A percentile compares a stretch with the other conserved stretches of the same genome.
phyloP scores from a whole-genome alignment of 257 asterid genomes.

The Linaria vulgaris region DNA sequence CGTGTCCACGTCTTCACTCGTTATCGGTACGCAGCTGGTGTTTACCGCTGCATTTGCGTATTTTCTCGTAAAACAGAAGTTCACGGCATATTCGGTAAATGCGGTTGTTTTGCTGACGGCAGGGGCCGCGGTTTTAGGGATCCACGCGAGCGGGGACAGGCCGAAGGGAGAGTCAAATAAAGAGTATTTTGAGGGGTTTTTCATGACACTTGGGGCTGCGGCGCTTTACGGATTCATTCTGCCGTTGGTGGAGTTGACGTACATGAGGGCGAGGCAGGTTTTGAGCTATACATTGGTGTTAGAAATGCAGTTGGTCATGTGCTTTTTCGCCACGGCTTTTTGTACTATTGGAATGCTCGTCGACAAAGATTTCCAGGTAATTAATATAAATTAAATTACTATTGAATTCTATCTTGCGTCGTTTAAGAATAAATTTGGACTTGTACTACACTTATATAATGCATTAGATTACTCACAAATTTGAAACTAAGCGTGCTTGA shows the following conservation, averaged over 20 bases:
- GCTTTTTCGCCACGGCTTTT: slow-evolving; percentile 34
- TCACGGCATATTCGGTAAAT: slow-evolving; percentile 42
- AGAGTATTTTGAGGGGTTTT: slow-evolving; percentile 32
- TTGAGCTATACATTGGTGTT: slow-evolving; percentile 28
- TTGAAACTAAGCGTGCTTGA: no score
- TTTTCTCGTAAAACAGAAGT: slow-evolving; percentile 37
- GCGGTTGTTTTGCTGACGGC: slow-evolving; percentile 41
- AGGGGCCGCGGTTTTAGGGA: slow-evolving; percentile 39
- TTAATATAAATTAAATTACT: no score
- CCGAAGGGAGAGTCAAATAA: slow-evolving; percentile 38
- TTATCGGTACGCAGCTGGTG: slow-evolving; percentile 46
- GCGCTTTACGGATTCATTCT: slow-evolving; percentile 39
- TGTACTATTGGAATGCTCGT: slow-evolving; percentile 41
- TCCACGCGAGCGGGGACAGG: slow-evolving; percentile 38
- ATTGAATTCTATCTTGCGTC: no score
- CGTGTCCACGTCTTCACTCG: slow-evolving; percentile 41
- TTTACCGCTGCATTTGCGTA: slow-evolving; percentile 45
- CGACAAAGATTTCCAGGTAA: slow-evolving; percentile 44
- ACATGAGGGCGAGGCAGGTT: slow-evolving; percentile 30
- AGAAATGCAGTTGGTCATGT: slow-evolving; percentile 45
- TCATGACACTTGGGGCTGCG: slow-evolving; percentile 42
- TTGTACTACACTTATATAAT: no score
- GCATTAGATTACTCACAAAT: no score
- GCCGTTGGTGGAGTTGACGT: slow-evolving; percentile 39
- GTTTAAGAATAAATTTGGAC: no score